Base-by-base conservation (phyloP, 768 basidiomycete species). In the Kwoniella botswanensis region DNA sequence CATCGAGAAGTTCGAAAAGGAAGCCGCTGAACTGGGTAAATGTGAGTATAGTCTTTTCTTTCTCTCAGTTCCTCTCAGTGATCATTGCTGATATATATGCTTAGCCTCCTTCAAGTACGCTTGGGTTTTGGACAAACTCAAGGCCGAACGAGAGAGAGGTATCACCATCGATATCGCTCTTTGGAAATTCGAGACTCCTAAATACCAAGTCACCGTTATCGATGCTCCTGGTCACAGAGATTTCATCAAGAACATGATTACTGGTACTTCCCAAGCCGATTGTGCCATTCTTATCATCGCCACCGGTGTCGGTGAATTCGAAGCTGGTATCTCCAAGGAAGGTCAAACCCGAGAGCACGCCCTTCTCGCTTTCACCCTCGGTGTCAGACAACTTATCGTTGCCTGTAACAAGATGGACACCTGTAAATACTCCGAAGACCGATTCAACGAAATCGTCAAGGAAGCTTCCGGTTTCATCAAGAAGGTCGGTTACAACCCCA, bases 211-310 rank as follows among this genome's bases (percentile, higher is more conserved):
- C 81, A 86, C 86, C 81, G 86, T 99, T 87, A 98, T 98, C 81
- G 97, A 98, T 85, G 97, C 97, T 85, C 97, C 97, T 59, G 96
- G 96, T 84, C 77, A 79, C 79, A 94, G 97, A 90, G 97, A 99
- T 85, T 99, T 99, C 88, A 99, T 99, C 90, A 99, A 99, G 88
- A 99, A 97, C 93, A 97, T 95, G 95, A 99, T 99, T 86, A 99
- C 97, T 74, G 97, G 97, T 89, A 99, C 97, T 82, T 99, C 97
- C 82, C 97, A 99, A 90, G 95, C 96, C 85, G 96, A 99, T 85
- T 98, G 96, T 84, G 97, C 95, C 83, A 90, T 99, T 86, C 94
- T 99, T 86, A 98, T 99, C 89, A 99, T 99, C 79, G 97, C 96
- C 76, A 92, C 88, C 86, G 97, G 97, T 88, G 94, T 92, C 85